Evolutionary conservation across 495 filamentous ascomycete species (phyloP), one percentile per base, ranked within the genome.

Genomic region (Aspergillus heteromorphus): DNA sequence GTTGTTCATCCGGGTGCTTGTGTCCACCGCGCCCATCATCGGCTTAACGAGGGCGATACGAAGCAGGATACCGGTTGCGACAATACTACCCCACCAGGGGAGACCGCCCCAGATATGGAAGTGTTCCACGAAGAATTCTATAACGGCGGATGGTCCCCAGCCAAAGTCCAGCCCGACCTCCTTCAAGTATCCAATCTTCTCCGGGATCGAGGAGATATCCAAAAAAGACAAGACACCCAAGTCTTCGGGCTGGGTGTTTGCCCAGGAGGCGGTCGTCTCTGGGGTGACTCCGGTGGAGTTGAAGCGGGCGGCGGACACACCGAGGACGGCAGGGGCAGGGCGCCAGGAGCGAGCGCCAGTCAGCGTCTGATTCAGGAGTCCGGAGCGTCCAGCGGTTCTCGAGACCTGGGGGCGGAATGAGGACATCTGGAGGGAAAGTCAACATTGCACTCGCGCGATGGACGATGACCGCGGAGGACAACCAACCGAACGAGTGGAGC

Each of bases 161-260:
- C 91, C 89, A 62, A 83, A 97, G 57, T 96, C 89, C 18, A 97
- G 70, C 1, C 93, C 93, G 18, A 96, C 71, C 0, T 80, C 79
- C 59, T 88, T 86, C 48, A 98, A 77, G 61, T 89, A 96, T 48
- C 93, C 93, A 55, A 93, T 84, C 17, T 81, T 74, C 57, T 89
- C 87, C 17, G 87, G 80, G 38, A 88, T 78, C 25, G 75, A 62
- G 21, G 64, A 64, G 48, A 75, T 68, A 48, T 73, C 73, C 4
- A 80, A n/a, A n/a, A n/a, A n/a, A n/a, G n/a, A n/a, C n/a, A n/a
- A n/a, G n/a, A n/a, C n/a, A n/a, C n/a, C n/a, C n/a, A n/a, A n/a
- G n/a, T n/a, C n/a, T n/a, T n/a, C n/a, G n/a, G n/a, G n/a, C n/a
- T n/a, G n/a, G n/a, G n/a, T n/a, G n/a, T n/a, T n/a, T n/a, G n/a